Percentiles rank a stretch among this genome's conserved stretches.
These are phyloP conservation scores for Paraphaeosphaeria minitans DNA, from an alignment of 2,329 filamentous ascomycete species.

Conservation along the genomic window DNA sequence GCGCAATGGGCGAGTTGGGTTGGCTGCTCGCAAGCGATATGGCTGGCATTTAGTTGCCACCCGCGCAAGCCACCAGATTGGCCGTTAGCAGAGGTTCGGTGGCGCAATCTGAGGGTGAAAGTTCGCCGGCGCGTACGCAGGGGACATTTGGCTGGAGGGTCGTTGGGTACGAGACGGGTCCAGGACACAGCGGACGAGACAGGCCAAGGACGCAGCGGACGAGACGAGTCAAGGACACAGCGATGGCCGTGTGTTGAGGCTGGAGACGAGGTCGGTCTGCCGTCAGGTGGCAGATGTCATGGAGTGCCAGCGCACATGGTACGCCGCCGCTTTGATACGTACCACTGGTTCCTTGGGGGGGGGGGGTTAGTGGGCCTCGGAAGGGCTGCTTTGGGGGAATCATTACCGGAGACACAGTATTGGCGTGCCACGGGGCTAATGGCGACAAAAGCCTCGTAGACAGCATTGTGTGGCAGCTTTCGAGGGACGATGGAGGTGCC, in stretches of 20 bases:
- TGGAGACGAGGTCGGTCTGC: slow-evolving; percentile 3
- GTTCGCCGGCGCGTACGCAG: slow-evolving; percentile 28
- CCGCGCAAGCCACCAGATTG: slow-evolving; percentile 33
- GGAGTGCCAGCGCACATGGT: slow-evolving; percentile 37
- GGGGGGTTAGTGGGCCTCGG: slow-evolving; percentile 22
- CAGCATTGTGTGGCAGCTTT: slow-evolving; percentile 27
- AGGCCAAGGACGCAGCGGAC: neutral
- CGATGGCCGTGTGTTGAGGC: neutral
- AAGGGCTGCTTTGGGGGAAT: slow-evolving; percentile 22
- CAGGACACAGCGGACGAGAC: slow-evolving; percentile 21
- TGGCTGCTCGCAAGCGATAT: slow-evolving; percentile 35
- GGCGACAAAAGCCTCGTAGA: slow-evolving; percentile 28
- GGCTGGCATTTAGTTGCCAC: slow-evolving; percentile 33
- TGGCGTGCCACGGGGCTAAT: slow-evolving; percentile 17
- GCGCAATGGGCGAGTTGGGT: slow-evolving; percentile 31
- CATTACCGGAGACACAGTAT: slow-evolving; percentile 32
- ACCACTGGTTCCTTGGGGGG: slow-evolving; percentile 15
- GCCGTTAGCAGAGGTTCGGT: slow-evolving; percentile 22
- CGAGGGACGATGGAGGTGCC: slow-evolving; percentile 41
- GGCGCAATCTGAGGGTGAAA: slow-evolving; percentile 19
- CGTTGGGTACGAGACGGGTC: slow-evolving; percentile 23
- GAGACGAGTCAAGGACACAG: neutral
- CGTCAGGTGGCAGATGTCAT: slow-evolving; percentile 36
- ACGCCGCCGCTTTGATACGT: slow-evolving; percentile 28
- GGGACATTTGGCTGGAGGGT: slow-evolving; percentile 31